Base-by-base conservation (phyloP, 441 rosid species). In the Melianthus villosus region DNA sequence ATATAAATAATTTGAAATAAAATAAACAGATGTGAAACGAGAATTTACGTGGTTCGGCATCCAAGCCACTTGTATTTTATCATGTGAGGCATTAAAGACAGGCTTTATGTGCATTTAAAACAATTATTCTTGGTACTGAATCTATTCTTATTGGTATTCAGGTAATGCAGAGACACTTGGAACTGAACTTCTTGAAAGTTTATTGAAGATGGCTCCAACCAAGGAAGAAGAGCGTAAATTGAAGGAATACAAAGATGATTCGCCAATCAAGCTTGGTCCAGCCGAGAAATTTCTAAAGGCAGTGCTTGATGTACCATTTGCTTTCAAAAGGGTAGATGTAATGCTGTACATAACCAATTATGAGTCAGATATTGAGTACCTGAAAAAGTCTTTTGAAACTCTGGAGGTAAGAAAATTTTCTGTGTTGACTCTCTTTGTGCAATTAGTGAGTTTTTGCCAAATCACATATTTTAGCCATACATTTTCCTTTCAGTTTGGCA, bases 181-280 rank as follows among this genome's bases (percentile, higher is more conserved):
- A 46, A 65, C 79, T 18, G 94, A 89, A 59, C 95, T 89, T 59
- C 65, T 89, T 50, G 98, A 89, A 65, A 89, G 83, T 26, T 63
- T 83, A 44, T 92, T 81, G 35, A 89, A 83, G 57, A 89, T 89
- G 98, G 95, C 98, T 50, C 98, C 95, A 15, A 89, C 98, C 3
- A 89, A 81, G 57, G 94, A 83, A 63, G 98, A 89, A 69, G 95
- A 83, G 65, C 79, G 81, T 45, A 89, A 79, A 63, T 94, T 83
- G 25, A 63, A 79, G 54, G 92, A 79, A 14, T 81, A 79, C 64
- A 53, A 35, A 8, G 89, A 89, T 12, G 95, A 81, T 29, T 38
- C 59, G 45, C 64, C 65, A 12, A 89, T n/a, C n/a, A n/a, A 84
- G 58, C 71, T 84, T 44, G 98, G 98, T 15, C 64, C 95, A 42